Conservation (phyloP, 2,329 filamentous ascomycete genomes). For the Phaeosphaeriaceae sp. region DNA sequence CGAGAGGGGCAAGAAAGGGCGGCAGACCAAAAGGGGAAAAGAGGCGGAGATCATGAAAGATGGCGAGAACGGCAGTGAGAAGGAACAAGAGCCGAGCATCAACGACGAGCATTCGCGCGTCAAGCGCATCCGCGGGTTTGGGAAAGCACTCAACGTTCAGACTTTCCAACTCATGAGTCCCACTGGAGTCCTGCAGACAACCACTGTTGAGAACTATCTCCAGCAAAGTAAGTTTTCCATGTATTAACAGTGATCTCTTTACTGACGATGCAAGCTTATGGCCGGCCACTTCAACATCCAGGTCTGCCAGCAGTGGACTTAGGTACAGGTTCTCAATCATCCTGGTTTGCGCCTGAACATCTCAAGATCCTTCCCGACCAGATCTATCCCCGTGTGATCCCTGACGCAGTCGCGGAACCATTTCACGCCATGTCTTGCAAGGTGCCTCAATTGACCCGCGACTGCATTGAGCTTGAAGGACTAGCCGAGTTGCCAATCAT, state of each 20-base stretch:
- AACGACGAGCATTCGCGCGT: not conserved
- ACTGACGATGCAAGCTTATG: not conserved
- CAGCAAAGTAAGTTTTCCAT: not conserved
- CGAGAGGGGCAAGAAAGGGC: not conserved
- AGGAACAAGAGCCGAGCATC: not conserved
- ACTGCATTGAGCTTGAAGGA: not conserved
- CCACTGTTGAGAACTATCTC: not conserved
- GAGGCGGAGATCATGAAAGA: too few relatives aligned
- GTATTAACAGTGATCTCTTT: not conserved
- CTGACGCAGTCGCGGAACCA: slow-evolving; percentile 9
- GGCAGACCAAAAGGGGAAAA: too few relatives aligned
- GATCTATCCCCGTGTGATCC: slow-evolving; percentile 20
- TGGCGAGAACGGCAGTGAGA: too few relatives aligned
- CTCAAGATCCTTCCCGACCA: slow-evolving; percentile 27
- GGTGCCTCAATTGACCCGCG: not conserved
- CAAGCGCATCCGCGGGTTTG: not conserved
- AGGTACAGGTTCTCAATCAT: not conserved
- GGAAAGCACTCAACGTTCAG: not conserved
- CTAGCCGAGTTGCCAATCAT: not conserved
- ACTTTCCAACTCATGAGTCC: too few relatives aligned
- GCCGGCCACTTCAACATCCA: not conserved
- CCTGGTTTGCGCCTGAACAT: slow-evolving; percentile 11
- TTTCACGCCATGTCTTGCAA: not conserved
- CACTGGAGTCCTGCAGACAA: too few relatives aligned
- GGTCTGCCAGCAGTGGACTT: not conserved